phyloP scores from a whole-genome alignment of 1,284 basidiomycete genomes.

The Sporisorium reilianum region DNA sequence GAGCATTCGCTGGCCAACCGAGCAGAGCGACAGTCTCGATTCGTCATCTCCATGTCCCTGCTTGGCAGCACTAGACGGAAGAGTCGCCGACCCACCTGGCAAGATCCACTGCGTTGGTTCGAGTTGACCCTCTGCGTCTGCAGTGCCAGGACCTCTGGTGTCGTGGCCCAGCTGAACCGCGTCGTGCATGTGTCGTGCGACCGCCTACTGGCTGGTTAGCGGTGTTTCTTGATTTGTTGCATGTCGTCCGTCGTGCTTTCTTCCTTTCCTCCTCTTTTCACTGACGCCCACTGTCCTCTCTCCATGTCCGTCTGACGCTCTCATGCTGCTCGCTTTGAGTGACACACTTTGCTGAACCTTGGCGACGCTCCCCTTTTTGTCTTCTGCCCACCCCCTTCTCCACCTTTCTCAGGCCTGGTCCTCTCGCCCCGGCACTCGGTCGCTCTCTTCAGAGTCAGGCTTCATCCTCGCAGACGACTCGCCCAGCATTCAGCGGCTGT shows the following conservation, averaged over 20 bases:
- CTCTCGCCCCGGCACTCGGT: neutral
- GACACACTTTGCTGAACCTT: constrained; percentile 6
- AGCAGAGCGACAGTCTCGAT: neutral
- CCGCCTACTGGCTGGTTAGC: neutral
- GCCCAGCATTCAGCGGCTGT: too few relatives aligned
- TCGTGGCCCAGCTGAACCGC: constrained; percentile 3
- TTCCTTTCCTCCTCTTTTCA: neutral
- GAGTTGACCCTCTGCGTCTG: neutral
- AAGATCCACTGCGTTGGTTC: constrained; percentile 10
- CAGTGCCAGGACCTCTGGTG: neutral
- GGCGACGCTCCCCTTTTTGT: neutral
- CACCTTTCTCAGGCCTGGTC: neutral
- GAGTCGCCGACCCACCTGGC: neutral
- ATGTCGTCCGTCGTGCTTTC: neutral
- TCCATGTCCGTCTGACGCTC: too few relatives aligned
- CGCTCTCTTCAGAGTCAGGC: neutral
- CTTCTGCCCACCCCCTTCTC: neutral
- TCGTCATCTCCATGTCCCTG: neutral
- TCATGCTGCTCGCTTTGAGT: neutral
- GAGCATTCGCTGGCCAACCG: neutral
- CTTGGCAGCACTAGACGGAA: neutral
- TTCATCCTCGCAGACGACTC: neutral
- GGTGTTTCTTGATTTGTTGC: constrained; percentile 6
- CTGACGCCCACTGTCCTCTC: neutral
- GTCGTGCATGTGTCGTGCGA: constrained; percentile 1